Conservation (phyloP, 2,329 filamentous ascomycete genomes). For the Aschersonia sp. region DNA sequence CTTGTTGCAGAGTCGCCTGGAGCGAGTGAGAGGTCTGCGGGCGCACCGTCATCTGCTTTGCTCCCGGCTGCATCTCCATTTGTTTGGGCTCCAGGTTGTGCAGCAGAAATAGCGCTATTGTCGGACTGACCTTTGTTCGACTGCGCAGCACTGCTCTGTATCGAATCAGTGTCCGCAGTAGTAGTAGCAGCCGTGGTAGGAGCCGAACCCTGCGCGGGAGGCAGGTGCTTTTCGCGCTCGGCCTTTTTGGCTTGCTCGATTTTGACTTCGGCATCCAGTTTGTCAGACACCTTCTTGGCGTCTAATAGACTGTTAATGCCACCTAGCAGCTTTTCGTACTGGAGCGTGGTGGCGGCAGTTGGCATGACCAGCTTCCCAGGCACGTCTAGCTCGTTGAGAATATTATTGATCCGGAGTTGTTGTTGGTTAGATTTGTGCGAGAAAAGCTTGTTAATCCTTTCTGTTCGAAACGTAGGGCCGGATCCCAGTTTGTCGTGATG, state of each 20-base stretch:
- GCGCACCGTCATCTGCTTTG: no score
- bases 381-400: slow-evolving; percentile 58
- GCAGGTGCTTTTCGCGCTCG: slow-evolving; percentile 28
- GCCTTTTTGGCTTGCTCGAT: slow-evolving; percentile 42
- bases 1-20: no score
- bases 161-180: no score
- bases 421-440: slow-evolving; percentile 65
- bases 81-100: no score
- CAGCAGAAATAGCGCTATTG: no score
- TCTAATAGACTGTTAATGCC: slow-evolving; percentile 58
- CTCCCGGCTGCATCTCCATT: no score
- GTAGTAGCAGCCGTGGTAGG: no score
- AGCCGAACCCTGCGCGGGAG: no score
- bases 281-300: slow-evolving; percentile 59
- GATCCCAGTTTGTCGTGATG: slow-evolving; percentile 74
- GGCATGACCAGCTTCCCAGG: slow-evolving; percentile 58
- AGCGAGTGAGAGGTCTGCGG: no score
- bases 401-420: slow-evolving; percentile 59
- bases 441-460: slow-evolving; percentile 65
- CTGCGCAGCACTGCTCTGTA: no score
- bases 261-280: slow-evolving; percentile 58
- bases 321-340: slow-evolving; percentile 57
- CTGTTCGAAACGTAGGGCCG: slow-evolving; percentile 81
- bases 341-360: slow-evolving; percentile 54
- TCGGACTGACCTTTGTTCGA: no score